Conservation (phyloP, 768 basidiomycete genomes). For the Pleurotus platypus region DNA sequence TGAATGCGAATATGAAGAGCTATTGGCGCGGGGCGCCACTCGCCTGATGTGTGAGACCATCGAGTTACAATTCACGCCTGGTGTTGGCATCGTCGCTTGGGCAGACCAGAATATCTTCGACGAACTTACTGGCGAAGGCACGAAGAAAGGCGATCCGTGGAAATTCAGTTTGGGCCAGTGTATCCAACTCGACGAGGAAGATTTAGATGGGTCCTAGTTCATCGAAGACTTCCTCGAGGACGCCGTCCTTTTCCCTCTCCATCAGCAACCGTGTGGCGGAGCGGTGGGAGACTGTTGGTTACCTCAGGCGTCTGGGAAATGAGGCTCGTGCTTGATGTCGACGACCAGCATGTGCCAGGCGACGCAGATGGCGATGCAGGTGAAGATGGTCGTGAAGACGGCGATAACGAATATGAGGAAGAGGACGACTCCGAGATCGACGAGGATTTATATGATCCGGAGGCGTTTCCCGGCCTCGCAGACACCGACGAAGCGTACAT, state of each 20-base stretch:
- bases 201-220: slow-evolving; percentile 30
- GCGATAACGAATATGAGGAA: not conserved
- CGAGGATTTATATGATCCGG: not conserved
- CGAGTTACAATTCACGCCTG: slow-evolving; percentile 24
- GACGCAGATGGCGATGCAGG: slow-evolving; percentile 6
- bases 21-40: slow-evolving; percentile 28
- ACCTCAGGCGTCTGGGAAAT: slow-evolving; percentile 28
- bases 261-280: not conserved
- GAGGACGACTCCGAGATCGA: slow-evolving; percentile 7
- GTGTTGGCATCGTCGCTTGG: slow-evolving; percentile 31
- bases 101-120: slow-evolving; percentile 26
- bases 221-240: slow-evolving; percentile 30
- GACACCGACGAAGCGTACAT: not conserved
- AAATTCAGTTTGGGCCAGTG: slow-evolving; percentile 35
- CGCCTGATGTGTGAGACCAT: slow-evolving; percentile 35
- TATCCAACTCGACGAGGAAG: slow-evolving; percentile 29
- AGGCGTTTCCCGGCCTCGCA: not conserved
- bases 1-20: slow-evolving; percentile 22
- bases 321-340: slow-evolving; percentile 10
- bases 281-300: slow-evolving; percentile 28
- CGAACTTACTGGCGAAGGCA: slow-evolving; percentile 27
- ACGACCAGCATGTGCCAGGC: slow-evolving; percentile 2
- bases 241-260: slow-evolving; percentile 20
- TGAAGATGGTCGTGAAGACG: not conserved
- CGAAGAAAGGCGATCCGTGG: slow-evolving; percentile 31